Percentiles rank a stretch among this genome's conserved stretches.
Conservation (phyloP, 2,329 filamentous ascomycete species). For the Orbilia javanica region DNA sequence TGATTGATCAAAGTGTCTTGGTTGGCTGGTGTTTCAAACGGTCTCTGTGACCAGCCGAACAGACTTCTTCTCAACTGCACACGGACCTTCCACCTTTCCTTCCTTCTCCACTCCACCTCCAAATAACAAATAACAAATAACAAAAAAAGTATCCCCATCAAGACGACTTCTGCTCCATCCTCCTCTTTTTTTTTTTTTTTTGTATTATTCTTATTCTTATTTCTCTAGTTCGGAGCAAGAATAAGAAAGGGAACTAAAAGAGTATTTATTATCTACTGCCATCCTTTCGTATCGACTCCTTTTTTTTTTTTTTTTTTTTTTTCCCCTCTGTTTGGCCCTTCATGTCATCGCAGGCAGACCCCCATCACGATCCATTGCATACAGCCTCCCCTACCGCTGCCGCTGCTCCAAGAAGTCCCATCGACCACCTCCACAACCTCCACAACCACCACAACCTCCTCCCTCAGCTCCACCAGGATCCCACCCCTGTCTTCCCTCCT, state of each 20-base stretch:
- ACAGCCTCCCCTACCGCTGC: constrained; percentile 22
- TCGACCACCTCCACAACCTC: not conserved
- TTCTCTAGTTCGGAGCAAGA: too few species aligned
- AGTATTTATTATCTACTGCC: not conserved
- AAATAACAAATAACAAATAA: not conserved
- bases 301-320: constrained; percentile 11
- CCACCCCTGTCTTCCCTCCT: constrained; percentile 18
- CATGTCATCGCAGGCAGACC: constrained; percentile 56
- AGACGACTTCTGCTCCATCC: not conserved
- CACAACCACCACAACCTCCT: constrained; percentile 7
- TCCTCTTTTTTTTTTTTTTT: too few species aligned
- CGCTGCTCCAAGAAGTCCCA: not conserved
- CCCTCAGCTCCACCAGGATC: too few species aligned
- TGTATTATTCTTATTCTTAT: too few species aligned
- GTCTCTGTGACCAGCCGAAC: too few species aligned
- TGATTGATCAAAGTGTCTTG: too few species aligned
- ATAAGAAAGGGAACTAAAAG: too few species aligned
- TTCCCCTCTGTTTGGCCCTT: constrained; percentile 15
- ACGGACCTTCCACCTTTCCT: not conserved
- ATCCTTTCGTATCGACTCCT: not conserved
- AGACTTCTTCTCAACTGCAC: too few species aligned
- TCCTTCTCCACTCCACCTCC: not conserved
- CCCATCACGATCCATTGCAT: constrained; percentile 47
- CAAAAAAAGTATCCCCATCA: too few species aligned
- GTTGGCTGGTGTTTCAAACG: not conserved